phyloP scores from a whole-genome alignment of 768 basidiomycete species.

The Suillus subaureus region DNA sequence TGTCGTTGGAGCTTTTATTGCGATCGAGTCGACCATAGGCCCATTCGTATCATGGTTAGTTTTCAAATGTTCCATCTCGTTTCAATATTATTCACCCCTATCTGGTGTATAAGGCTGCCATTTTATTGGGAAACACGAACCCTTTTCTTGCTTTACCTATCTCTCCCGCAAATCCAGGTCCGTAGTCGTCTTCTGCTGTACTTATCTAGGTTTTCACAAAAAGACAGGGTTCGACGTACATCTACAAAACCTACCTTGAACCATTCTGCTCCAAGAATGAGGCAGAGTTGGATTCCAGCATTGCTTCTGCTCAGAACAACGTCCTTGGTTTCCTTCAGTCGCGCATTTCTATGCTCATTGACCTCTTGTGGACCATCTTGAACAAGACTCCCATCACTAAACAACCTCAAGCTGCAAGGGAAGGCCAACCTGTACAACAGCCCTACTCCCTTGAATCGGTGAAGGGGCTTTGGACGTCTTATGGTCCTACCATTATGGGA shows the following conservation, averaged over 20 bases:
- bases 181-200: conserved; percentile 15
- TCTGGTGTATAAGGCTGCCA: conserved; percentile 54
- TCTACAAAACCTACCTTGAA: conserved; percentile 61
- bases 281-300: conserved; percentile 57
- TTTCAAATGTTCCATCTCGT: background rate
- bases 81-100: conserved; percentile 16
- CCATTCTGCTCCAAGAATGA: conserved; percentile 66
- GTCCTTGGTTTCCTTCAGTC: conserved; percentile 55
- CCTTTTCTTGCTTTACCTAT: conserved; percentile 64
- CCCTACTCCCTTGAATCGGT: conserved; percentile 33
- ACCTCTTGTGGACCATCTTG: conserved; percentile 44
- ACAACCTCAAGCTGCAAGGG: conserved; percentile 25
- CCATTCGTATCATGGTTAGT: conserved; percentile 68
- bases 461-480: conserved; percentile 43
- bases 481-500: conserved; percentile 42
- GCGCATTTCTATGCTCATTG: conserved; percentile 51
- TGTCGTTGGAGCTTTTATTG: conserved; percentile 59
- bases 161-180: conserved; percentile 72
- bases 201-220: conserved; percentile 12
- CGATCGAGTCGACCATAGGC: conserved; percentile 63
- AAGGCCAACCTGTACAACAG: conserved; percentile 22
- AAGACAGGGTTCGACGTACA: conserved; percentile 65
- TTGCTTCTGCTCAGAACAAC: conserved; percentile 56
- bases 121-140: conserved; percentile 79
- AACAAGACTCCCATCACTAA: conserved; percentile 41